Conservation (phyloP, 2,329 filamentous ascomycete genomes). For the Sporothrix curviconia region DNA sequence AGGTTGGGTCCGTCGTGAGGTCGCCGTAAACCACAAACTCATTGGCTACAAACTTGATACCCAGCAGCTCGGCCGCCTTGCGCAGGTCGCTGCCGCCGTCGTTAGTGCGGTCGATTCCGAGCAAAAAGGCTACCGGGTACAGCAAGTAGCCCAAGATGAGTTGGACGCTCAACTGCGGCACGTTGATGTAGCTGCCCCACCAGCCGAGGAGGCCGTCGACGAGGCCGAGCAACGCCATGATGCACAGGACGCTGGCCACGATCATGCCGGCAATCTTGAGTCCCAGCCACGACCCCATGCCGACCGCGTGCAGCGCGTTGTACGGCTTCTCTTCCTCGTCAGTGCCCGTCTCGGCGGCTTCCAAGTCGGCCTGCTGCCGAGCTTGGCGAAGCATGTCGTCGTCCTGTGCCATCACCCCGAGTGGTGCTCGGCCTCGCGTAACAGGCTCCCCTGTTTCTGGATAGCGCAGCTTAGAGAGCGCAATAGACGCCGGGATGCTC, state of each 20-base stretch:
- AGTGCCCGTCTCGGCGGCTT: neutral
- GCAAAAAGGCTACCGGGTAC: slow-evolving; percentile 72
- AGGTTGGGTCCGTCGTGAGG: slow-evolving; percentile 45
- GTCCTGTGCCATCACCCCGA: slow-evolving; percentile 33
- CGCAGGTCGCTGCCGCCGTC: slow-evolving; percentile 51
- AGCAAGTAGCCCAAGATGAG: slow-evolving; percentile 70
- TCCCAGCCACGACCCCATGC: slow-evolving; percentile 78
- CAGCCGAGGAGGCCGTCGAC: slow-evolving; percentile 72
- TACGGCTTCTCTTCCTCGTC: slow-evolving; percentile 37
- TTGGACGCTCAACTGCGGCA: slow-evolving; percentile 65
- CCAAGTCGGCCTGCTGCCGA: neutral
- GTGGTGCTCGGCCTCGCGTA: slow-evolving; percentile 74
- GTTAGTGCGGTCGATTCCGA: slow-evolving; percentile 61
- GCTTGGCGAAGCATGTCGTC: too few species aligned
- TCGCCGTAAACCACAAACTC: slow-evolving; percentile 61
- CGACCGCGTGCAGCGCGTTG: slow-evolving; percentile 78
- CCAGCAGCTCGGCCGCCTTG: slow-evolving; percentile 67
- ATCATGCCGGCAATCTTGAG: slow-evolving; percentile 85
- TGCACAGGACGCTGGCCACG: slow-evolving; percentile 69
- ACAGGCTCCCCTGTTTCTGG: slow-evolving; percentile 83
- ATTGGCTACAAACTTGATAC: slow-evolving; percentile 79
- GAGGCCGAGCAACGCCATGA: slow-evolving; percentile 69
- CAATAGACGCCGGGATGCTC: slow-evolving; percentile 87
- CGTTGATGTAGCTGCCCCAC: slow-evolving; percentile 73
- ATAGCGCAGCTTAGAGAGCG: slow-evolving; percentile 82